Evolutionary conservation across 345 rosid genomes (phyloP).

Genomic region (Cardamine chenopodiifolia): DNA sequence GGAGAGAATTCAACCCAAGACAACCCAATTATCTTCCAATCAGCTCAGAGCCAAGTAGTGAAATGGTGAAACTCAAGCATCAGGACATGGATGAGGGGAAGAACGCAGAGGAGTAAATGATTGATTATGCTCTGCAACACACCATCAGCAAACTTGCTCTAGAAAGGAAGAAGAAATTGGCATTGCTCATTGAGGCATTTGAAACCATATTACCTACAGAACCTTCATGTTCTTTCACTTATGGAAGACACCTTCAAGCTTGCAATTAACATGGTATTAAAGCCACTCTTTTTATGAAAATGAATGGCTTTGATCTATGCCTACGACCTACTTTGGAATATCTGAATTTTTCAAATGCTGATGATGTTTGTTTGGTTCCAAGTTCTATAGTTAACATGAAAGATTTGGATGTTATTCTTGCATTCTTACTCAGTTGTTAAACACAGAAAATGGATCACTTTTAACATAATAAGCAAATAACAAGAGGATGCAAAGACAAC

Average conservation of each 20-base stretch:
- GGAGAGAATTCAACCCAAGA: conserved; percentile 58
- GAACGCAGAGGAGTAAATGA: conserved; percentile 82
- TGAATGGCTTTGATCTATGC: background rate
- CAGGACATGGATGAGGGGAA: conserved; percentile 58
- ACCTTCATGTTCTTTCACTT: conserved; percentile 48
- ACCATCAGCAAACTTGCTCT: conserved; percentile 68
- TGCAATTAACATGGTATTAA: conserved; percentile 50
- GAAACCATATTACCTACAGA: conserved; percentile 58
- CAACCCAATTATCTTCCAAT: conserved; percentile 65
- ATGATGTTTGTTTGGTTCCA: background rate
- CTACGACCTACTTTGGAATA: background rate
- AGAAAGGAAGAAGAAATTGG: conserved; percentile 68
- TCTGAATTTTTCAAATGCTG: background rate
- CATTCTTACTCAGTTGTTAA: background rate
- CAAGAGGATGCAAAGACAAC: conserved; percentile 19
- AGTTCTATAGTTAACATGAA: background rate
- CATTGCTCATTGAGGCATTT: conserved; percentile 80
- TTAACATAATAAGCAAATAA: conserved; percentile 5
- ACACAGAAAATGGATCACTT: conserved; percentile 7
- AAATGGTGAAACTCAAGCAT: conserved; percentile 71
- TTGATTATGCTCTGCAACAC: conserved; percentile 71
- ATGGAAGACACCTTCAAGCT: conserved; percentile 59
- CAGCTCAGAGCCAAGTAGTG: conserved; percentile 51
- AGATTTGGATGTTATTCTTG: background rate
- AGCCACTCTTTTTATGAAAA: background rate